phyloP scores from a whole-genome alignment of 2,329 filamentous ascomycete species.

The Penicillium sp. region DNA sequence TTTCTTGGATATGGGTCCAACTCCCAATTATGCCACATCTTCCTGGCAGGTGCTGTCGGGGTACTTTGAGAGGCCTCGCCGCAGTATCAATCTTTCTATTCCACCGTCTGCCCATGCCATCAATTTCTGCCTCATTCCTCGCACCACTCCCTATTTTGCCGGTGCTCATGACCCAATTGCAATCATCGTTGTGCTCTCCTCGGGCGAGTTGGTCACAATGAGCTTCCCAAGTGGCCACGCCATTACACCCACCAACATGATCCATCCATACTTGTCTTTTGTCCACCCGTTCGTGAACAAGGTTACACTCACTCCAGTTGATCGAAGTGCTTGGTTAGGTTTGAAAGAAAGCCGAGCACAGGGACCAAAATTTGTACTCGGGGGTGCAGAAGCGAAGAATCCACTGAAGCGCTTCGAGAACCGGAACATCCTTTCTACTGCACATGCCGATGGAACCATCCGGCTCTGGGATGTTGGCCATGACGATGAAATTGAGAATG shows the following conservation, averaged over 20 bases:
- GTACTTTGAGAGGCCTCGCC: conserved; percentile 79
- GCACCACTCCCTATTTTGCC: conserved; percentile 80
- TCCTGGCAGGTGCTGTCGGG: conserved; percentile 82
- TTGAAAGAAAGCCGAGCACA: conserved; percentile 83
- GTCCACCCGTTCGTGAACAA: conserved; percentile 87
- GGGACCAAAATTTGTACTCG: conserved; percentile 77
- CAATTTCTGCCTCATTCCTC: conserved; percentile 83
- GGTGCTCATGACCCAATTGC: conserved; percentile 92
- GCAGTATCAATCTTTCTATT: conserved; percentile 72
- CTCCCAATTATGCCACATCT: conserved; percentile 89
- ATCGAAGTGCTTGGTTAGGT: conserved; percentile 83
- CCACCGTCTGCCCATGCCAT: conserved; percentile 78
- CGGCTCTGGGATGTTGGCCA: conserved; percentile 92
- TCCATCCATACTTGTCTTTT: conserved; percentile 85
- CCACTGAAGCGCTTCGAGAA: conserved; percentile 78
- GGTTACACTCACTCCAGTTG: conserved; percentile 73
- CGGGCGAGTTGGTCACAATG: conserved; percentile 86
- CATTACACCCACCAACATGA: conserved; percentile 89
- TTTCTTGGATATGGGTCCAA: conserved; percentile 86
- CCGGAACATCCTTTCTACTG: conserved; percentile 82
- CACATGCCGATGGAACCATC: conserved; percentile 90
- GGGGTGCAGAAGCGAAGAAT: conserved; percentile 74
- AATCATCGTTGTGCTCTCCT: conserved; percentile 77
- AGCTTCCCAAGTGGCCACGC: conserved; percentile 92
- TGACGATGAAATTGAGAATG: conserved; percentile 91